These are phyloP conservation scores for Brettanomyces naardenensis DNA, from an alignment of 805 yeast species.

Conservation along the genomic window DNA sequence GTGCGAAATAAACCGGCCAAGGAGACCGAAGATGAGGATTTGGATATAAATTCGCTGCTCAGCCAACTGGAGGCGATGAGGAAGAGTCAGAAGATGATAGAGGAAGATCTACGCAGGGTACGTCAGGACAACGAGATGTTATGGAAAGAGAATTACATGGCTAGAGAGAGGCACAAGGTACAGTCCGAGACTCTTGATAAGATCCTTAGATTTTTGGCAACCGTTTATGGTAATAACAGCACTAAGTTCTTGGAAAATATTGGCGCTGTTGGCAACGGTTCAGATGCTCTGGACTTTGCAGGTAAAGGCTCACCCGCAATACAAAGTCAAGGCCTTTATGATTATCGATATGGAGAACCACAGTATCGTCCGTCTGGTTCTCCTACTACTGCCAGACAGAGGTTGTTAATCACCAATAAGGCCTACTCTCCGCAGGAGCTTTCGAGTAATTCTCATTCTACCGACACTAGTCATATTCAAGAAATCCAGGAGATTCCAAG, in stretches of 20 bases:
- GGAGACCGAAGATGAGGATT: slow-evolving; percentile 31
- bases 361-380: neutral
- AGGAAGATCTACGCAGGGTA: slow-evolving; percentile 78
- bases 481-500: slow-evolving; percentile 25
- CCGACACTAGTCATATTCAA: neutral
- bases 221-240: slow-evolving; percentile 64
- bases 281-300: slow-evolving; percentile 1
- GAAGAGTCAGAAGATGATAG: slow-evolving; percentile 68
- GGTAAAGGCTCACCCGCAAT: neutral
- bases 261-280: neutral
- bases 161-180: slow-evolving; percentile 76
- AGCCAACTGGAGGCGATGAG: slow-evolving; percentile 71
- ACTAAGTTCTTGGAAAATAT: slow-evolving; percentile 25
- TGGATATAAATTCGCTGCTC: slow-evolving; percentile 47
- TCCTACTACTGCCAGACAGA: slow-evolving; percentile 6
- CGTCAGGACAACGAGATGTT: slow-evolving; percentile 81
- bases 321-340: neutral
- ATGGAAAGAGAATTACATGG: slow-evolving; percentile 82
- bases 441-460: neutral
- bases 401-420: slow-evolving; percentile 22
- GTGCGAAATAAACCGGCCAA: slow-evolving; percentile 58
- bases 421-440: slow-evolving; percentile 13
- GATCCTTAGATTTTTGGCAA: slow-evolving; percentile 79
- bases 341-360: neutral
- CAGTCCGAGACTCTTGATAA: slow-evolving; percentile 87